A percentile compares a stretch with the other conserved stretches of the same genome.
phyloP scores from a whole-genome alignment of 768 basidiomycete genomes.

The Trametes gibbosa region DNA sequence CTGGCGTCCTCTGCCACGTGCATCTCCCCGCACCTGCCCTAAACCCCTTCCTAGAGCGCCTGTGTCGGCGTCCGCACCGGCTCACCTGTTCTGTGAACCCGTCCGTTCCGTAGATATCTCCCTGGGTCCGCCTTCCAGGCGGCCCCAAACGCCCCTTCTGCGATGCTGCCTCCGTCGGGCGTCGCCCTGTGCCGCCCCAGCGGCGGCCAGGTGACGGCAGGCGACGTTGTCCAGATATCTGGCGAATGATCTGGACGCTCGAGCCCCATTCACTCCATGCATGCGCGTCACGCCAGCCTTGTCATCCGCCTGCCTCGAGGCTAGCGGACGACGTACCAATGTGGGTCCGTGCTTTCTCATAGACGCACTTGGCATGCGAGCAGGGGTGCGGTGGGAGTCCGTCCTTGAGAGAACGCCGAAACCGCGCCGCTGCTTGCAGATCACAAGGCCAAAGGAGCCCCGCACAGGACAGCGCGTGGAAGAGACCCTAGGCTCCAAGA shows the following conservation, averaged over 20 bases:
- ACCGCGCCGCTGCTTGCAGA: not conserved
- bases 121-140: not conserved
- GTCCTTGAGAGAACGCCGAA: not conserved
- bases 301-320: conserved; percentile 5
- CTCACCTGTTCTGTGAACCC: not conserved
- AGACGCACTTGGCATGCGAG: not conserved
- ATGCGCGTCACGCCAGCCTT: not conserved
- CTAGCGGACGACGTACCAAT: conserved; percentile 3
- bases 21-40: conserved; percentile 5
- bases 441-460: not conserved
- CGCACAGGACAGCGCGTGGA: no score
- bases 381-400: not conserved
- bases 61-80: not conserved
- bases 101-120: not conserved
- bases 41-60: conserved; percentile 2
- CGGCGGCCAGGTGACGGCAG: not conserved
- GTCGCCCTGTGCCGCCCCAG: not conserved
- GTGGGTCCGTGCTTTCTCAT: not conserved
- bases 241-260: not conserved
- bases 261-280: not conserved
- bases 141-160: not conserved
- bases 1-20: conserved; percentile 4
- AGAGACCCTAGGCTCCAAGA: not conserved
- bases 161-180: not conserved
- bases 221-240: not conserved